phyloP scores from a whole-genome alignment of 1,139 yeast genomes.

The Blastobotrys raffinosifermentans region DNA sequence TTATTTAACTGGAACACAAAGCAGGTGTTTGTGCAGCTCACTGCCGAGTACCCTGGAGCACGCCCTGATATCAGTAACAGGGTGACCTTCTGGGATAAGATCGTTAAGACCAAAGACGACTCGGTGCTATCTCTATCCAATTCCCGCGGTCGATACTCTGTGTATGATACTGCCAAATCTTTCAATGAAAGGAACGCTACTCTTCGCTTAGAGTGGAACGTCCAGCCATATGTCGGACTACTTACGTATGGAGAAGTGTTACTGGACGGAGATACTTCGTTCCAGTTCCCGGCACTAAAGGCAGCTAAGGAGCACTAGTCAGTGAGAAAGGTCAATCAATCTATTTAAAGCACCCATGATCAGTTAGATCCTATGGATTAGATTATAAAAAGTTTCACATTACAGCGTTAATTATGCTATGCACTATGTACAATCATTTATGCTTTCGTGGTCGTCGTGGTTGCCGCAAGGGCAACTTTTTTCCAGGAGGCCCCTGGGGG shows the following conservation, averaged over 20 bases:
- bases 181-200: constrained; percentile 62
- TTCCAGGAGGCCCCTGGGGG: too few relatives aligned
- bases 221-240: constrained; percentile 88
- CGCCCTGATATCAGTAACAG: constrained; percentile 43
- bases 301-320: too few relatives aligned
- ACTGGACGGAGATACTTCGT: constrained; percentile 32
- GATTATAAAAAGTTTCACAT: too few relatives aligned
- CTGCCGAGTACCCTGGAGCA: constrained; percentile 79
- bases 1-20: constrained; percentile 96
- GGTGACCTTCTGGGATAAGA: constrained; percentile 88
- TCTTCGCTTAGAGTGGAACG: constrained; percentile 77
- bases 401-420: too few relatives aligned
- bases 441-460: too few relatives aligned
- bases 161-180: constrained; percentile 76
- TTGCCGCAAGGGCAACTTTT: too few relatives aligned
- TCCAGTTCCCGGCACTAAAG: constrained; percentile 21
- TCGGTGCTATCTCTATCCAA: constrained; percentile 52
- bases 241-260: constrained; percentile 61
- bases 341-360: too few relatives aligned
- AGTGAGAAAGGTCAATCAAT: too few relatives aligned
- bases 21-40: constrained; percentile 82
- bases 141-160: constrained; percentile 68
- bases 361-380: too few relatives aligned
- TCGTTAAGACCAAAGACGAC: constrained; percentile 52
- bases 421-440: too few relatives aligned